These are phyloP conservation scores for Luffa acutangula DNA, from an alignment of 306 rosid species.

Conservation along the genomic window DNA sequence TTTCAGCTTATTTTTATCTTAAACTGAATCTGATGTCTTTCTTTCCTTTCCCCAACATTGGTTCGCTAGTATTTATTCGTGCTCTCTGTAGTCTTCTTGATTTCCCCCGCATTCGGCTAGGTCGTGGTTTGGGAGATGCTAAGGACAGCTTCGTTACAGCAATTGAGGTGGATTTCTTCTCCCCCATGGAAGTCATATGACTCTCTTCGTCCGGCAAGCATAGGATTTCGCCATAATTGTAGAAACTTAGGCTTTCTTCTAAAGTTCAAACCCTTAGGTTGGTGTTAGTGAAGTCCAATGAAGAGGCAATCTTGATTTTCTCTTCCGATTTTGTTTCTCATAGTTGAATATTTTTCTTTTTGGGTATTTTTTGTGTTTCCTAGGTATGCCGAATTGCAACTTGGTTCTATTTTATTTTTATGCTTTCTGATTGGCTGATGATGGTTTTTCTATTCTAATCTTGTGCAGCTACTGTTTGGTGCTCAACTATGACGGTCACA, in stretches of 20 bases:
- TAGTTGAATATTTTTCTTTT: neutral
- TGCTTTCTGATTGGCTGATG: neutral
- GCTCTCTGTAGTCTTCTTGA: neutral
- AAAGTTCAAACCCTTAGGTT: neutral
- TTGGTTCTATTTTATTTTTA: neutral
- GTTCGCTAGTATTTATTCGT: neutral
- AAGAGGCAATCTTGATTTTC: neutral
- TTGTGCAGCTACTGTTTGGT: constrained; percentile 17
- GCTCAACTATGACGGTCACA: constrained; percentile 67
- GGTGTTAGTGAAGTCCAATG: neutral
- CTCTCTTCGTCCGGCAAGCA: neutral
- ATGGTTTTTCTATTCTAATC: neutral
- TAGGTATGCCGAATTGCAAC: neutral
- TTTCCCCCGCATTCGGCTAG: neutral
- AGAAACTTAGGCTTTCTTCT: neutral
- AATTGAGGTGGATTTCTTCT: constrained; percentile 5
- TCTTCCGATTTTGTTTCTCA: neutral
- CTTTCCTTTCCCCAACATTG: neutral
- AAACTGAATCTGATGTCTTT: neutral
- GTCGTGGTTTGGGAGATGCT: neutral
- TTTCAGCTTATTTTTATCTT: neutral
- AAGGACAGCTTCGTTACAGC: neutral
- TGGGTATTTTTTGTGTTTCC: neutral
- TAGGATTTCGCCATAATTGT: neutral
- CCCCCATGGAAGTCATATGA: neutral